Evolutionary conservation across 768 basidiomycete species (phyloP).

Genomic region (Lactarius deliciosus): DNA sequence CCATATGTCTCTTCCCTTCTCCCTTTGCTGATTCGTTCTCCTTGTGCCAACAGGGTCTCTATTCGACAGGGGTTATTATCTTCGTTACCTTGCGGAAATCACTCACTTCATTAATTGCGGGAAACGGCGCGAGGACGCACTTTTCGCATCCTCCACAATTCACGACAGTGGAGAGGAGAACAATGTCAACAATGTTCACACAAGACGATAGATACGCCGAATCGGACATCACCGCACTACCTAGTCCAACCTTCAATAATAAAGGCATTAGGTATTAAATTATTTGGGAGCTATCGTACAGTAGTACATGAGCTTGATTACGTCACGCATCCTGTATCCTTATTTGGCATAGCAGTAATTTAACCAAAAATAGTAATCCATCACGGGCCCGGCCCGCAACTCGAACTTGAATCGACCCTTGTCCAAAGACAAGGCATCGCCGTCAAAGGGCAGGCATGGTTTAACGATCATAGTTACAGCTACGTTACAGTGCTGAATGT

Average conservation of each 20-base stretch:
- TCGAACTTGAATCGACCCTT: too few species aligned
- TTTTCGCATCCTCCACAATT: neutral
- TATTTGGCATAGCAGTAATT: constrained; percentile 1
- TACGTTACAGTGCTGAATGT: too few species aligned
- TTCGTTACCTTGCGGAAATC: constrained; percentile 19
- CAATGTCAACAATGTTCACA: neutral
- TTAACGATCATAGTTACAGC: too few species aligned
- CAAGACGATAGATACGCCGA: neutral
- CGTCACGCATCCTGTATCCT: constrained; percentile 6
- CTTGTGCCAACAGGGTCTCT: constrained; percentile 13
- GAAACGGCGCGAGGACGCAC: neutral
- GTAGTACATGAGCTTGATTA: neutral
- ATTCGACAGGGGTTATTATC: constrained; percentile 18
- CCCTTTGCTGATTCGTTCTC: neutral
- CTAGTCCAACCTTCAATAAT: neutral
- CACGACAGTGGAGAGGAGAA: constrained; percentile 5
- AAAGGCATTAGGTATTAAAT: constrained; percentile 9
- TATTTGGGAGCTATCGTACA: neutral
- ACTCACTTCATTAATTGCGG: constrained; percentile 13
- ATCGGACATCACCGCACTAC: constrained; percentile 6
- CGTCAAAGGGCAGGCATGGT: too few species aligned
- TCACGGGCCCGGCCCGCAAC: neutral
- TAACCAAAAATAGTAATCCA: neutral
- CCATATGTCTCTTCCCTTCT: neutral
- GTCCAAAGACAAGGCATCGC: too few species aligned